These are phyloP conservation scores for Stevia rebaudiana DNA, from an alignment of 140 eudicot genomes.

Conservation along the genomic window DNA sequence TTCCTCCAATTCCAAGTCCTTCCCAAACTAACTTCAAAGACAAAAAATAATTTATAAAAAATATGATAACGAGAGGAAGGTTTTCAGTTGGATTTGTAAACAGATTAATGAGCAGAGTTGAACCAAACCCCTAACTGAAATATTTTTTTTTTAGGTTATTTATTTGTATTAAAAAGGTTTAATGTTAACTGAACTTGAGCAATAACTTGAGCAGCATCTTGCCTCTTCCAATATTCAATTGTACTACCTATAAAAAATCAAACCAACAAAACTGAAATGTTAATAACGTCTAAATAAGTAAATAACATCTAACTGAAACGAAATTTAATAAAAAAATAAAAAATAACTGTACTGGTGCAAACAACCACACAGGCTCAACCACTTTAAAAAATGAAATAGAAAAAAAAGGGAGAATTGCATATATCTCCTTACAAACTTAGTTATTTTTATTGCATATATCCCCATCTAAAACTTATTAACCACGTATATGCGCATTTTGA, in stretches of 20 bases:
- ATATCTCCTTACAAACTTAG: no score
- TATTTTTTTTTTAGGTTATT: background rate
- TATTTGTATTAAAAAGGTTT: no score
- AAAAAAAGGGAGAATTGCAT: no score
- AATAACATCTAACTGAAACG: background rate
- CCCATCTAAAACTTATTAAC: no score
- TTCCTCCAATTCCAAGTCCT: conserved; percentile 90
- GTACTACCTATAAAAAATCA: conserved; percentile 69
- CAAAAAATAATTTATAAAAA: background rate
- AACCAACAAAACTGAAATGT: conserved; percentile 1
- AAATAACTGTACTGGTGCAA: background rate
- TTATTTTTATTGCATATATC: no score
- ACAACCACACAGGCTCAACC: no score
- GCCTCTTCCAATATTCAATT: conserved; percentile 77
- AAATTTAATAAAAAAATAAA: background rate
- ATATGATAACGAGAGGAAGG: background rate
- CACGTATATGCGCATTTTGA: no score
- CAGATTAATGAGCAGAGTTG: background rate
- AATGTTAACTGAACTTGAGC: conserved; percentile 61
- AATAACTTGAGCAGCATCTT: conserved; percentile 86
- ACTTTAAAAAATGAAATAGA: no score
- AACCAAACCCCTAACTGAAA: background rate
- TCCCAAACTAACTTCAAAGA: conserved; percentile 77
- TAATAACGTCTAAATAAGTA: background rate
- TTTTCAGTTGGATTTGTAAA: background rate